Evolutionary conservation across 2,329 filamentous ascomycete species (phyloP).

Genomic region (Arthrobotrys conoides): DNA sequence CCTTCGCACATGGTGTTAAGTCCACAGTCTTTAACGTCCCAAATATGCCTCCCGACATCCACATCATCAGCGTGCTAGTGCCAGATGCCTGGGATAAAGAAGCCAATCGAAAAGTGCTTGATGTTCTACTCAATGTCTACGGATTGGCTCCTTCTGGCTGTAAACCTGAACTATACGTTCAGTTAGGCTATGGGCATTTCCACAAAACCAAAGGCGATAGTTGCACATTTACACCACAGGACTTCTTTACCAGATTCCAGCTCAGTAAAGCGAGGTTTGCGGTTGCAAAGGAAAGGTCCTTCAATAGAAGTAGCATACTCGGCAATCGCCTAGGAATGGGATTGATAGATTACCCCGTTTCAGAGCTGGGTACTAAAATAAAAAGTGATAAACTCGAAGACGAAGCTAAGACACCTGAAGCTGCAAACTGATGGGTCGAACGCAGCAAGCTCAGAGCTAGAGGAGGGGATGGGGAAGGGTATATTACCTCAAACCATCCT

Average conservation of each 20-base stretch:
- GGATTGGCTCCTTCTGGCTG: slow-evolving; percentile 9
- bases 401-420: background rate
- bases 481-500: background rate
- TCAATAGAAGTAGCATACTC: background rate
- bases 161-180: slow-evolving; percentile 41
- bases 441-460: background rate
- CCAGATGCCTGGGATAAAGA: slow-evolving; percentile 26
- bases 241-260: slow-evolving; percentile 24
- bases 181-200: slow-evolving; percentile 28
- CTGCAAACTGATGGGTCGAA: background rate
- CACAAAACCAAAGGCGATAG: slow-evolving; percentile 20
- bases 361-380: too few relatives aligned
- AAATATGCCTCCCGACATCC: background rate
- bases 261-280: background rate
- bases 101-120: slow-evolving; percentile 21
- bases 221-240: slow-evolving; percentile 17
- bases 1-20: slow-evolving; percentile 26
- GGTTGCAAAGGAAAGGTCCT: background rate
- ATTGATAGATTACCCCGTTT: background rate
- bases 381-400: too few relatives aligned
- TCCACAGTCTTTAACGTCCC: background rate
- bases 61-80: slow-evolving; percentile 18
- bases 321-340: background rate
- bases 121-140: slow-evolving; percentile 32
- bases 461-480: background rate